These are phyloP conservation scores for Ascobolus immersus DNA, from an alignment of 495 filamentous ascomycete genomes.

Conservation along the genomic window DNA sequence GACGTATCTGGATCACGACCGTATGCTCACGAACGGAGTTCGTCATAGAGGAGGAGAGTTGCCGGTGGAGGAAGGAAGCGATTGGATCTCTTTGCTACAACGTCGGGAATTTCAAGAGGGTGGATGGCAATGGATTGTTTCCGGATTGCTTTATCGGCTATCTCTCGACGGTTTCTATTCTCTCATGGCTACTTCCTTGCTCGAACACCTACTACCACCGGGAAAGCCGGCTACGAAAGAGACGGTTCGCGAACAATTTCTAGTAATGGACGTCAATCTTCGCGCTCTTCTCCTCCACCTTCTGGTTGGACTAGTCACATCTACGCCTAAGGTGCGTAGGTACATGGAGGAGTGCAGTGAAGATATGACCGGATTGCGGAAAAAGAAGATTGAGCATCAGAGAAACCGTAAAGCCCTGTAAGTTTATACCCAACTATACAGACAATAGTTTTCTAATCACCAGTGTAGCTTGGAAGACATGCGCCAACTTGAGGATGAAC, in stretches of 20 bases:
- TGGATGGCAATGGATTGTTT: conserved; percentile 73
- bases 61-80: conserved; percentile 31
- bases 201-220: conserved; percentile 52
- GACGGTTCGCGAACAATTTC: conserved; percentile 46
- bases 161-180: conserved; percentile 46
- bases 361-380: conserved; percentile 75
- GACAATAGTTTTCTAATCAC: conserved; percentile 8
- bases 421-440: conserved; percentile 20
- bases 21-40: conserved; percentile 13
- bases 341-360: conserved; percentile 79
- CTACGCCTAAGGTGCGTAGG: conserved; percentile 56
- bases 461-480: conserved; percentile 50
- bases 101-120: conserved; percentile 72
- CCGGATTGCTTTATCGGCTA: conserved; percentile 63
- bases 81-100: conserved; percentile 63
- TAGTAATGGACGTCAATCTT: conserved; percentile 51
- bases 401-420: conserved; percentile 58
- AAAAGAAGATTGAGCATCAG: conserved; percentile 86
- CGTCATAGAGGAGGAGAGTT: conserved; percentile 62
- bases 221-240: conserved; percentile 45
- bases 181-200: conserved; percentile 48
- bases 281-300: conserved; percentile 62
- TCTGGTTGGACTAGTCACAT: conserved; percentile 60
- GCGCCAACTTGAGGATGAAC: conserved; percentile 55
- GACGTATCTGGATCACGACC: conserved; percentile 14